Evolutionary conservation across 805 yeast species (phyloP).

Genomic region (Teunomyces panamensis): DNA sequence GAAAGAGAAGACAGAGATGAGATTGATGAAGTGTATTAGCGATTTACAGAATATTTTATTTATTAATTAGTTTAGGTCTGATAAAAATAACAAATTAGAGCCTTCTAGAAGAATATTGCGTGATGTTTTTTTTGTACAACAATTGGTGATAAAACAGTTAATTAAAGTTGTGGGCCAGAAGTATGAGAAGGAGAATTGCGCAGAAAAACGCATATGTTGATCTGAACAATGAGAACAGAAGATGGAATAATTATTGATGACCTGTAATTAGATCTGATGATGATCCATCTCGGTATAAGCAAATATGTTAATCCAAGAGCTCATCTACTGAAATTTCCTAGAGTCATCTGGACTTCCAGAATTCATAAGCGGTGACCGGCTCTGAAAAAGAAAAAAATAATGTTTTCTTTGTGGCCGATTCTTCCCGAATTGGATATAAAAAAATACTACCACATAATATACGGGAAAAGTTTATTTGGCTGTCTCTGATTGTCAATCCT

Average conservation of each 20-base stretch:
- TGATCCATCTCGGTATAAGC: not conserved
- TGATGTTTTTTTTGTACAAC: not conserved
- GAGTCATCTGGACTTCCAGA: not conserved
- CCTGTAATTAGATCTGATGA: not conserved
- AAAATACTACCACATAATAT: not conserved
- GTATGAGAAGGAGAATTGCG: not conserved
- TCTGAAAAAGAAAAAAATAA: not conserved
- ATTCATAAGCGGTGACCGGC: not conserved
- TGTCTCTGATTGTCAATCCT: not conserved
- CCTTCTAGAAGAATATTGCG: slow-evolving; percentile 2
- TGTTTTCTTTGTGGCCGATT: not conserved
- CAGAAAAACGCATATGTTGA: not conserved
- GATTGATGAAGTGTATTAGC: not conserved
- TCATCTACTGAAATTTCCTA: not conserved
- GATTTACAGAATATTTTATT: not conserved
- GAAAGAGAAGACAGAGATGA: slow-evolving; percentile 3
- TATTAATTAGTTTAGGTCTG: slow-evolving; percentile 2
- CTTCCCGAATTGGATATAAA: not conserved
- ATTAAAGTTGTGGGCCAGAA: not conserved
- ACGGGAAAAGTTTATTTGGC: not conserved
- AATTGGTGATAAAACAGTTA: not conserved
- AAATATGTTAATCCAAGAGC: not conserved
- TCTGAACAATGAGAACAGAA: not conserved
- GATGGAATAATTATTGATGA: not conserved
- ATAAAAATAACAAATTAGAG: not conserved